phyloP scores from a whole-genome alignment of 179 eudicot species.

The Patellifolia procumbens region DNA sequence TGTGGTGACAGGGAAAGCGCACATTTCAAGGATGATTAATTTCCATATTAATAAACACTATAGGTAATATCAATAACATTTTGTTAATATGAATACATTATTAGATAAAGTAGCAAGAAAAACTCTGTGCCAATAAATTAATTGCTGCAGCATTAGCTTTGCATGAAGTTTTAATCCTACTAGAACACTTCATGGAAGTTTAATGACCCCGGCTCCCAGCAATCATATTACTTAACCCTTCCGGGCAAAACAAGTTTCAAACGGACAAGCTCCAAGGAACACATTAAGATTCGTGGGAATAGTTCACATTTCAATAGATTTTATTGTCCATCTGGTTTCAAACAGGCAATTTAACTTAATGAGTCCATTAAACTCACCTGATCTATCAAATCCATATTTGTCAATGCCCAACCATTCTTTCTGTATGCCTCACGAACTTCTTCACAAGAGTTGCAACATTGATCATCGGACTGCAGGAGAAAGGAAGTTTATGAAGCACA shows the following conservation, averaged over 20 bases:
- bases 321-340: neutral
- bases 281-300: neutral
- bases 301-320: neutral
- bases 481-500: conserved; percentile 3
- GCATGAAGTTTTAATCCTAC: neutral
- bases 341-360: neutral
- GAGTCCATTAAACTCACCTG: conserved; percentile 51
- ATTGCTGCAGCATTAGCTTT: neutral
- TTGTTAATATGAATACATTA: too few relatives aligned
- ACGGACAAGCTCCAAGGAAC: neutral
- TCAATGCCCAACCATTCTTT: conserved; percentile 86
- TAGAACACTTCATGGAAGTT: neutral
- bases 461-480: conserved; percentile 73
- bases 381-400: conserved; percentile 80
- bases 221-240: neutral
- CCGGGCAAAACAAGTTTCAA: neutral
- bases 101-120: neutral
- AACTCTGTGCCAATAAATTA: neutral
- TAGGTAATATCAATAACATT: neutral
- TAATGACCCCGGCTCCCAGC: neutral
- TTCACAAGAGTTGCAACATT: conserved; percentile 97
- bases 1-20: neutral
- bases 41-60: neutral
- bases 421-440: conserved; percentile 97
- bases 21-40: neutral